Base-by-base conservation (phyloP, 129 eudicot genomes). In the Gnaphalium uliginosum region DNA sequence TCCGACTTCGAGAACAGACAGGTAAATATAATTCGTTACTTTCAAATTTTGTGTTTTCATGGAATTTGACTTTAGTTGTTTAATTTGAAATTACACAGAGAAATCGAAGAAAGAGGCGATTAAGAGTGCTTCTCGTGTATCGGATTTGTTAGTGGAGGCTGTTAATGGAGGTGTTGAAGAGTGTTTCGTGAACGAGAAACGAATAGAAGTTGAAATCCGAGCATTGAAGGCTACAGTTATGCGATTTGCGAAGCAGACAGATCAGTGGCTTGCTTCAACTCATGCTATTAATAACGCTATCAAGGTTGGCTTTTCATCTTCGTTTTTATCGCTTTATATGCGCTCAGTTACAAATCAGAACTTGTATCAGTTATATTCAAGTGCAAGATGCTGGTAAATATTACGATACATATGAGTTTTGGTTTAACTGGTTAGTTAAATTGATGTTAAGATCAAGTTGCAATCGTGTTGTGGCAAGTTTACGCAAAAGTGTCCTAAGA, bases 191-290 rank as follows among this genome's bases (percentile, higher is more conserved):
- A 88, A 88, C 54, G 91, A 93, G 88, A 90, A 90, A 83, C 89
- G 94, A 25, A 90, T 93, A 29, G 98, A 93, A 75, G 73, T 83
- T 32, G 98, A 93, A 78, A 93, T 85, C 30, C 83, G 91, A 79
- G 90, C 97, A 4, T 72, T 93, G 62, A 73, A 93, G 11, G 83
- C 85, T 6, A 80, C 91, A 0, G 32, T 87, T 53, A 48, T 68
- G 66, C 88, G 89, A 24, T 93, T 89, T 71, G 80, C 79, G 0
- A 93, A 88, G 78, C 91, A 93, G 48, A 86, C 91, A 0, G 87
- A 90, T 78, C 93, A 88, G 26, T 93, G 98, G 98, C 91, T 93
- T 66, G 84, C 91, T 6, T 91, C 98, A 33, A 88, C 98, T 74
- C 91, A 81, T 73, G 79, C 98, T 9, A 78, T 90, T 59, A 90